Conservation (phyloP, 2,329 filamentous ascomycete species). For the Calonectria fujianensis region DNA sequence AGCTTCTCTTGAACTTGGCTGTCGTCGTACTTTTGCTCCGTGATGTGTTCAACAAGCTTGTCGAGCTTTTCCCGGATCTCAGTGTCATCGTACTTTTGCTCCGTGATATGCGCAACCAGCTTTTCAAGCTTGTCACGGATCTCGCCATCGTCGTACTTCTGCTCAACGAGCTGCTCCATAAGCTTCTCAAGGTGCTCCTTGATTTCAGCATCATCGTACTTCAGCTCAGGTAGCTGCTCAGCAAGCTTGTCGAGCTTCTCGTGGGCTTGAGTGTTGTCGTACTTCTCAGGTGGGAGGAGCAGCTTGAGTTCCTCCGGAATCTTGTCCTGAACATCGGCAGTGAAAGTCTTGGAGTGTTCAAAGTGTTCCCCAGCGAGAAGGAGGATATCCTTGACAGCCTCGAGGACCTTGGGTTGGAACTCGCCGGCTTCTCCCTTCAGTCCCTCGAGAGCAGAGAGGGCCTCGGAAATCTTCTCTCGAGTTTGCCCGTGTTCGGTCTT, state of each 20-base stretch:
- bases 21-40: slow-evolving; percentile 78
- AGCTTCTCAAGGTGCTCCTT: slow-evolving; percentile 53
- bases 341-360: slow-evolving; percentile 85
- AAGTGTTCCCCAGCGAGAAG: slow-evolving; percentile 89
- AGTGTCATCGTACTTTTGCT: slow-evolving; percentile 71
- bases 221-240: slow-evolving; percentile 42
- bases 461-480: slow-evolving; percentile 85
- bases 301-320: slow-evolving; percentile 75
- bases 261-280: slow-evolving; percentile 59
- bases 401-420: slow-evolving; percentile 90
- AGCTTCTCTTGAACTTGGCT: slow-evolving; percentile 55
- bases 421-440: slow-evolving; percentile 88
- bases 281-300: slow-evolving; percentile 74
- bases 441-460: slow-evolving; percentile 82
- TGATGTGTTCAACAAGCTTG: slow-evolving; percentile 56
- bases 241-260: slow-evolving; percentile 57
- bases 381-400: slow-evolving; percentile 90
- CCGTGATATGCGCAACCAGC: slow-evolving; percentile 67
- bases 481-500: slow-evolving; percentile 90
- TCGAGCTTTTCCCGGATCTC: slow-evolving; percentile 55
- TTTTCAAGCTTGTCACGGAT: slow-evolving; percentile 59
- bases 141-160: slow-evolving; percentile 75
- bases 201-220: slow-evolving; percentile 56
- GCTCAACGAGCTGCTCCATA: slow-evolving; percentile 56
- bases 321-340: slow-evolving; percentile 73